Base-by-base conservation (phyloP, 148 eudicot genomes). In the Camellia granthamiana region DNA sequence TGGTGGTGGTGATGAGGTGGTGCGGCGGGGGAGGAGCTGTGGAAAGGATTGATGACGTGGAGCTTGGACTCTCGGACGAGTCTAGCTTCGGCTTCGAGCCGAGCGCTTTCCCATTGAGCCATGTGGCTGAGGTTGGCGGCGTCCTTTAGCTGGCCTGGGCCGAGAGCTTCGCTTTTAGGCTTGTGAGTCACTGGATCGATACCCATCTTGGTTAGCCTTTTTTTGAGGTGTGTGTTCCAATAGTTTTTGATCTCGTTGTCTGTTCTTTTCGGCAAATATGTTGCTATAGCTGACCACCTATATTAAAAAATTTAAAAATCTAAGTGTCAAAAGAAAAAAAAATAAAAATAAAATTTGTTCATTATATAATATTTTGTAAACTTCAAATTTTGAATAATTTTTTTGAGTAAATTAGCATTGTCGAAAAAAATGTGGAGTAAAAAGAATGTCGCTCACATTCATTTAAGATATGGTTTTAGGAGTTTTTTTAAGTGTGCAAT, bases 81-180 rank as follows among this genome's bases (percentile, higher is more conserved):
- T 42, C 89, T 38, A 47, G 89, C 82, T 80, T 87, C 89, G 30
- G 89, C 89, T 75, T 87, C 84, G 4, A 87, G 85, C 23, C 89
- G 83, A 2, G 87, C 84, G 2, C 75, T 78, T 76, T 87, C 89
- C 89, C 89, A 87, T 16, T 87, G 87, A 41, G 89, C 87, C 89
- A 84, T 87, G 82, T 87, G 89, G 78, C 80, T 80, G 5, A 84
- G 81, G 72, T 84, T 82, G 69, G 87, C 81, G 3, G 65, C 55
- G 23, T 30, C 64, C 66, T 78, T 78, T 10, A 43, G 5, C n/a
- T 78, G 82, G 71, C 72, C 72, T 0, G 79, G 76, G 38, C 68
- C 55, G 14, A 79, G 83, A 56, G 80, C 62, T 21, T 80, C 78
- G 72, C 43, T 80, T 66, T 82, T 82, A 8, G 81, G 89, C 80